Evolutionary conservation across 1,284 basidiomycete genomes (phyloP), one percentile per base, ranked within the genome.

Genomic region (Sanghuangporus weigelae): DNA sequence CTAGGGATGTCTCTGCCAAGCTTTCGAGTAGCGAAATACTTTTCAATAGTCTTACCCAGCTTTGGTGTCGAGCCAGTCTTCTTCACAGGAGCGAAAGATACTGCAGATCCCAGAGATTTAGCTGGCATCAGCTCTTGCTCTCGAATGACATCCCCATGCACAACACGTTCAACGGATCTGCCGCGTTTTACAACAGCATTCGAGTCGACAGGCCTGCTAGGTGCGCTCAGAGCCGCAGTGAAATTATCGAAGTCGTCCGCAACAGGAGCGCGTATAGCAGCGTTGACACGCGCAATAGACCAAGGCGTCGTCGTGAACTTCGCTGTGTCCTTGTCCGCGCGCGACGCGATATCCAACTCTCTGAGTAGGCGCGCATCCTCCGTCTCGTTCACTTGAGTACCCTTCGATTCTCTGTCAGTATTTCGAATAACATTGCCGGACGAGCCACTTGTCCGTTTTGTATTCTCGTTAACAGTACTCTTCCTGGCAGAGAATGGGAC

Each of bases 231-330:
- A 10, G 6, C 4, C 12, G 53, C 11, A 35, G 53, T 4, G 11
- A 35, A 19, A 12, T 16, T 12, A 26, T 26, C 21, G n/a, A 12
- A 31, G 14, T 11, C n/a, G 23, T n/a, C 42, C 4, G 7, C 23
- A 2, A 11, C 49, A 31, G 21, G 49, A 11, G 49, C 49, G 44
- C 88, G 81, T 40, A 77, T 77, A 0, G 82, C 81, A 56, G 89
- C 89, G 68, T 91, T 90, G 40, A 87, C 82, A 68, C 84, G 87
- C 1, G 89, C 89, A 61, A 91, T 89, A 57, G 81, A 83, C 81
- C 89, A 91, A 0, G 89, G 89, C 69, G 89, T 91, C 0, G 86
- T 81, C 57, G 82, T 87, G 74, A 84, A 89, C 3, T 75, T 70
- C 0, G 84, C 88, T 35, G 77, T 72, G 61, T 90, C 89, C 54